Conservation (phyloP, 1,139 yeast genomes). For the Suhomyces guaymorum region DNA sequence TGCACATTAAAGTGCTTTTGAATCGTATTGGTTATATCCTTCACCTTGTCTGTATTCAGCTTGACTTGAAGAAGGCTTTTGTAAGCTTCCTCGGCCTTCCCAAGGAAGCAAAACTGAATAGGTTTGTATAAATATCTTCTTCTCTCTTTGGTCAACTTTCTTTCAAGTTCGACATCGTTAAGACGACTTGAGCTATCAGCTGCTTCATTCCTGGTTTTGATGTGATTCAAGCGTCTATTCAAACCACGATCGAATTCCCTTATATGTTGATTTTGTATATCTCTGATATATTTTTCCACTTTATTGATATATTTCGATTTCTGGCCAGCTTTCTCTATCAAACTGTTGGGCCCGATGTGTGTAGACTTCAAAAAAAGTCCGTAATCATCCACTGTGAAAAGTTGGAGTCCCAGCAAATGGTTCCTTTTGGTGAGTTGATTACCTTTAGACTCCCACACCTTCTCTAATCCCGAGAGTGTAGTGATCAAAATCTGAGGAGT, state of each 20-base stretch:
- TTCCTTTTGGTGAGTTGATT: constrained; percentile 3
- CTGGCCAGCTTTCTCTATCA: constrained; percentile 11
- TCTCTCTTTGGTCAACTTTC: constrained; percentile 19
- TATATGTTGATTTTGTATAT: constrained; percentile 19
- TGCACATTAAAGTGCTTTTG: constrained; percentile 3
- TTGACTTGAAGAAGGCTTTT: constrained; percentile 15
- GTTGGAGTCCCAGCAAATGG: constrained; percentile 16
- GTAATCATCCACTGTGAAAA: constrained; percentile 28
- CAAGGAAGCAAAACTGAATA: constrained; percentile 31
- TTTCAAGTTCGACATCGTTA: constrained; percentile 13
- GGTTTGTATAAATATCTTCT: constrained; percentile 28
- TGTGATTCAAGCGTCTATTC: constrained; percentile 7
- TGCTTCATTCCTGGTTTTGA: constrained; percentile 5
- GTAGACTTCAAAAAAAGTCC: constrained; percentile 21
- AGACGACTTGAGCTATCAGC: not conserved
- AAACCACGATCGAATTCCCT: constrained; percentile 11
- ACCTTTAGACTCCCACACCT: constrained; percentile 3
- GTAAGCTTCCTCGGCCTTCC: constrained; percentile 19
- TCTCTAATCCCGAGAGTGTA: constrained; percentile 19
- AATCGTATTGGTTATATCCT: constrained; percentile 1
- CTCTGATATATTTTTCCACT: constrained; percentile 16
- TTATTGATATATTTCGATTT: constrained; percentile 16
- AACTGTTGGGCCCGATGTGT: constrained; percentile 12
- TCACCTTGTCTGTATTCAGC: constrained; percentile 3
- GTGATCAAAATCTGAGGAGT: constrained; percentile 29